Evolutionary conservation across 495 filamentous ascomycete species (phyloP), one percentile per base, ranked within the genome.

Genomic region (Penicillium robsamsonii): DNA sequence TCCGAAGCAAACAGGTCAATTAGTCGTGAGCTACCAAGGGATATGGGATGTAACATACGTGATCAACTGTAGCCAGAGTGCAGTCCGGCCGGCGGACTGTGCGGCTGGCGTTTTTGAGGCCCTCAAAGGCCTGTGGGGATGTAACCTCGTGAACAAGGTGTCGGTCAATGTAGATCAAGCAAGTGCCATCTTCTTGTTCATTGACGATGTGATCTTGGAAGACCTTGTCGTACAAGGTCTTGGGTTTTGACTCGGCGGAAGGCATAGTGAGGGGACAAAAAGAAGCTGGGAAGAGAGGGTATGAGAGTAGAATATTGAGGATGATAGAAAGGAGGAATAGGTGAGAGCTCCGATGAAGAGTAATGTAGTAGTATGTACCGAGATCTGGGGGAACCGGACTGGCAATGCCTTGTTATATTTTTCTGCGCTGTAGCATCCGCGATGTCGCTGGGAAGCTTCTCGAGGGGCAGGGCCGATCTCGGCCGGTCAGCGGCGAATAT

Each of bases 141-240:
- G 94, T 97, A 68, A 98, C 94, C 81, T 98, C 94, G 68, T 98
- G 94, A 52, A 97, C 91, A 37, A 98, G 82, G 80, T 98, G 94
- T 70, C 94, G 83, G 73, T 95, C 90, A 67, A 97, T 97, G 65
- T 98, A 98, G 29, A 98, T 78, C 53, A 96, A 70, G 64, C 96
- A 82, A 40, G 93, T 97, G 69, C 92, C 92, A 77, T 95, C 92
- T 20, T 90, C 84, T 77, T 91, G 87, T 81, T 92, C 89, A 63
- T 97, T 89, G 66, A 98, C 91, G 58, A 96, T 88, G 74, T 98
- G 94, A 71, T 84, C 85, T 59, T 88, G 82, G 70, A 97, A 87
- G 70, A 98, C 92, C 84, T 97, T 97, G 81, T 98, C 94, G 75
- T 98, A 97, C 70, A 96, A 84, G 67, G 92, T 97, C 75, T 86